These are phyloP conservation scores for Pyrenophora seminiperda DNA, from an alignment of 2,329 filamentous ascomycete species.

Conservation along the genomic window DNA sequence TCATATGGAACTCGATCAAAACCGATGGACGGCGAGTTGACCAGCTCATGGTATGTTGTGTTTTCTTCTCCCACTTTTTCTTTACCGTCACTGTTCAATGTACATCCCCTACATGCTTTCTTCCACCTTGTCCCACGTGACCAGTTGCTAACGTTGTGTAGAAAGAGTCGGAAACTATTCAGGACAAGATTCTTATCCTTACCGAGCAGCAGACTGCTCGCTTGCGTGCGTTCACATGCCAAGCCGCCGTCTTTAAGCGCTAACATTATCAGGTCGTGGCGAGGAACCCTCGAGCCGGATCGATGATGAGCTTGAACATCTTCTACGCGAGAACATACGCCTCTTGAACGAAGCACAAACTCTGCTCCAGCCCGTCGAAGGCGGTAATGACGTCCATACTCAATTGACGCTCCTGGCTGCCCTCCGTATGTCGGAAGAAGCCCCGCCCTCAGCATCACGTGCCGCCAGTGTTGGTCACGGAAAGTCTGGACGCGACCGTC, in stretches of 20 bases:
- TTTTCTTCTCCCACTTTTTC: neutral
- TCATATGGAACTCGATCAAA: slow-evolving; percentile 56
- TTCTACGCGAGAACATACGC: slow-evolving; percentile 56
- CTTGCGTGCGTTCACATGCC: slow-evolving; percentile 26
- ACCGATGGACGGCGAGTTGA: slow-evolving; percentile 54
- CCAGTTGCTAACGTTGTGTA: slow-evolving; percentile 17
- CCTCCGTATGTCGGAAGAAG: slow-evolving; percentile 54
- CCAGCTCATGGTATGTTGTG: slow-evolving; percentile 53
- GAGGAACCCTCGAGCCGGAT: slow-evolving; percentile 47
- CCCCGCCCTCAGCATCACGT: slow-evolving; percentile 42
- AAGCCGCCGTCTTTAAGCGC: neutral
- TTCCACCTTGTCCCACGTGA: neutral
- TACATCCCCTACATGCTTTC: neutral
- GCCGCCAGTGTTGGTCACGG: slow-evolving; percentile 38
- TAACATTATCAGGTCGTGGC: slow-evolving; percentile 37
- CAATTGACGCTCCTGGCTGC: slow-evolving; percentile 55
- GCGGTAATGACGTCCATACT: slow-evolving; percentile 49
- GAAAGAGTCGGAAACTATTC: slow-evolving; percentile 40
- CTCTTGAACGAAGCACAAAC: slow-evolving; percentile 53
- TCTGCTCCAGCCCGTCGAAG: slow-evolving; percentile 51
- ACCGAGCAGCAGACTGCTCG: slow-evolving; percentile 37
- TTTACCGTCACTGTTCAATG: neutral
- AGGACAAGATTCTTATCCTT: slow-evolving; percentile 40
- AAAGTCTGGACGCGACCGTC: slow-evolving; percentile 46
- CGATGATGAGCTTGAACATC: slow-evolving; percentile 53